Percentiles rank a stretch among this genome's conserved stretches.
Evolutionary conservation across 1,139 yeast species (phyloP).

Genomic region (Pichia norvegensis): DNA sequence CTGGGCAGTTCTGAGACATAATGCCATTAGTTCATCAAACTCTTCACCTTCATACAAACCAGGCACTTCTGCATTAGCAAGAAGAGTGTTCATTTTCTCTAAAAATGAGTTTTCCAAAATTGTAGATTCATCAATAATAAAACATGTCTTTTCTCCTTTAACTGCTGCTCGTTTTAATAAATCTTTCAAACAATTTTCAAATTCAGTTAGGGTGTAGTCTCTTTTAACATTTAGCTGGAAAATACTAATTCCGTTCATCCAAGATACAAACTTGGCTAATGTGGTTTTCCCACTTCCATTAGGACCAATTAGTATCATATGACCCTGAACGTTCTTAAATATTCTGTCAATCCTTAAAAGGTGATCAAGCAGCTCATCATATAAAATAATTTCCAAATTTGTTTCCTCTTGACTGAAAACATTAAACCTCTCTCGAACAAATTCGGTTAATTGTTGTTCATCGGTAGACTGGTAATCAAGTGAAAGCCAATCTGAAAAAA

Average conservation of each 20-base stretch:
- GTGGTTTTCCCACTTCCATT: conserved; percentile 80
- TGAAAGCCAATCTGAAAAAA: conserved; percentile 71
- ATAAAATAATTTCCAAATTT: conserved; percentile 54
- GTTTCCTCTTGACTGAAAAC: conserved; percentile 74
- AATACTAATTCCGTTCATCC: conserved; percentile 76
- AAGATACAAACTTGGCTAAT: conserved; percentile 71
- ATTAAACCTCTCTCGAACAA: conserved; percentile 56
- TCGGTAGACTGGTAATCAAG: conserved; percentile 53
- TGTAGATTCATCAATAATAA: conserved; percentile 75
- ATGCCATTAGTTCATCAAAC: conserved; percentile 41
- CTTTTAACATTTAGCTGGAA: conserved; percentile 53
- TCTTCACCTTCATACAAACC: conserved; percentile 84
- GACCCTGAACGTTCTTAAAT: conserved; percentile 81
- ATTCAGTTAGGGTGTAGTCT: conserved; percentile 51
- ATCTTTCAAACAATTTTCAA: conserved; percentile 55
- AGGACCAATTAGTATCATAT: conserved; percentile 80
- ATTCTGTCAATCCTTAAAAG: conserved; percentile 76
- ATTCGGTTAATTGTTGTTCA: conserved; percentile 40
- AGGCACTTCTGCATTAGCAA: conserved; percentile 90
- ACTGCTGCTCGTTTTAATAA: conserved; percentile 45
- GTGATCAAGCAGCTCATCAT: conserved; percentile 69
- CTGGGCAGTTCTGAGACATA: conserved; percentile 54
- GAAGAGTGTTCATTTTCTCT: conserved; percentile 84
- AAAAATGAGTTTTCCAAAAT: conserved; percentile 71
- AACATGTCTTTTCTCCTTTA: conserved; percentile 58